These are phyloP conservation scores for Basidioascus undulatus DNA, from an alignment of 768 basidiomycete genomes.

Conservation along the genomic window DNA sequence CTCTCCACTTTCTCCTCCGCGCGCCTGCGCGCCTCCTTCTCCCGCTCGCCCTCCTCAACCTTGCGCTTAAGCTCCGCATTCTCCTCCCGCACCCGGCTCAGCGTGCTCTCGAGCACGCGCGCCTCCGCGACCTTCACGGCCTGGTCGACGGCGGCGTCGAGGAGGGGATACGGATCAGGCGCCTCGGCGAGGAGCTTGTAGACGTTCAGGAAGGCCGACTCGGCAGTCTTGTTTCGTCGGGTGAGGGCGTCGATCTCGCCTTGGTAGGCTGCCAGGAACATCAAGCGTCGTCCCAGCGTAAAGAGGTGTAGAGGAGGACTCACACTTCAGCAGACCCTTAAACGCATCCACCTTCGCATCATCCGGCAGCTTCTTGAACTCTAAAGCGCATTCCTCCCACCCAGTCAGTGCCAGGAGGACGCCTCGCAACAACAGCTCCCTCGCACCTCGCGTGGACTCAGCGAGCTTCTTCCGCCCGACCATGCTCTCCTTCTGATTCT, in stretches of 20 bases:
- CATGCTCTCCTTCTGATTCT: slow-evolving; percentile 94
- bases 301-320: slow-evolving; percentile 4
- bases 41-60: slow-evolving; percentile 29
- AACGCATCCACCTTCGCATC: slow-evolving; percentile 64
- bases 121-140: slow-evolving; percentile 73
- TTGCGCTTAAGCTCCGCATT: slow-evolving; percentile 53
- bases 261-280: slow-evolving; percentile 47
- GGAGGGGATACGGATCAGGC: slow-evolving; percentile 86
- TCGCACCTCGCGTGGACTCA: slow-evolving; percentile 78
- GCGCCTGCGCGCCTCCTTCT: neutral
- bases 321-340: slow-evolving; percentile 75
- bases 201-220: slow-evolving; percentile 86
- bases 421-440: neutral
- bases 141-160: slow-evolving; percentile 91
- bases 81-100: slow-evolving; percentile 50
- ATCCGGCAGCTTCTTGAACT: slow-evolving; percentile 89
- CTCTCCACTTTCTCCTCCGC: slow-evolving; percentile 11
- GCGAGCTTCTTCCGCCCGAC: slow-evolving; percentile 81
- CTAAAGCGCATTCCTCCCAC: slow-evolving; percentile 22
- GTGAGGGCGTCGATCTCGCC: slow-evolving; percentile 89
- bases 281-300: neutral
- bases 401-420: neutral
- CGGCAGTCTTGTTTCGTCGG: slow-evolving; percentile 68
- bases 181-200: slow-evolving; percentile 94
- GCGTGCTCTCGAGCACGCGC: slow-evolving; percentile 44